phyloP scores from a whole-genome alignment of 192 early-diverging fungal species.

The Rhizoclosmatium sp. region DNA sequence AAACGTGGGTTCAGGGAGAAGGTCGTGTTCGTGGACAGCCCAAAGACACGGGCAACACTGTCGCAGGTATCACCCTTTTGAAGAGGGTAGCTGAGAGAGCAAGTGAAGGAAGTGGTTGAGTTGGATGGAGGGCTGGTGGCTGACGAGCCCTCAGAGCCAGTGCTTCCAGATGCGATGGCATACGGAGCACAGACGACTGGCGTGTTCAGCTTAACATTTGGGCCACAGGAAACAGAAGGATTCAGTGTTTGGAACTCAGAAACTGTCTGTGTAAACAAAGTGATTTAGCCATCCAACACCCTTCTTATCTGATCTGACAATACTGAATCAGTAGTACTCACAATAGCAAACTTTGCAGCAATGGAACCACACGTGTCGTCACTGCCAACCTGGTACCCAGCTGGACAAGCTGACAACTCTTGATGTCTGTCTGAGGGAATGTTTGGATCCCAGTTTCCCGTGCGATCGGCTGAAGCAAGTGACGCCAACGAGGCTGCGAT shows the following conservation, averaged over 20 bases:
- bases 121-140: neutral
- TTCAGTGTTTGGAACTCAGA: neutral
- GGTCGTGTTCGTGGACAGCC: neutral
- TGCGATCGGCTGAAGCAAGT: too few species aligned
- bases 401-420: neutral
- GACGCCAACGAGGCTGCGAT: too few species aligned
- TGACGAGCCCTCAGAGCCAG: too few species aligned
- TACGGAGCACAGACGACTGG: neutral
- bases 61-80: constrained; percentile 4
- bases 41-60: neutral
- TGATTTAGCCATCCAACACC: too few species aligned
- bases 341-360: constrained; percentile 15
- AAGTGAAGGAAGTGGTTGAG: neutral
- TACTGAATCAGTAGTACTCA: neutral
- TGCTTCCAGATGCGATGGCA: too few species aligned
- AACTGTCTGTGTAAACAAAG: neutral
- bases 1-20: neutral
- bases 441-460: too few species aligned
- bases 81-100: constrained; percentile 1
- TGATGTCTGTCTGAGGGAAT: too few species aligned
- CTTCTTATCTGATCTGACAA: too few species aligned
- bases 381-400: neutral
- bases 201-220: neutral
- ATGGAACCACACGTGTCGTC: constrained; percentile 27
- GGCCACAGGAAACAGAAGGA: neutral